Base-by-base conservation (phyloP, 805 yeast species). In the Candida sphagnicola region DNA sequence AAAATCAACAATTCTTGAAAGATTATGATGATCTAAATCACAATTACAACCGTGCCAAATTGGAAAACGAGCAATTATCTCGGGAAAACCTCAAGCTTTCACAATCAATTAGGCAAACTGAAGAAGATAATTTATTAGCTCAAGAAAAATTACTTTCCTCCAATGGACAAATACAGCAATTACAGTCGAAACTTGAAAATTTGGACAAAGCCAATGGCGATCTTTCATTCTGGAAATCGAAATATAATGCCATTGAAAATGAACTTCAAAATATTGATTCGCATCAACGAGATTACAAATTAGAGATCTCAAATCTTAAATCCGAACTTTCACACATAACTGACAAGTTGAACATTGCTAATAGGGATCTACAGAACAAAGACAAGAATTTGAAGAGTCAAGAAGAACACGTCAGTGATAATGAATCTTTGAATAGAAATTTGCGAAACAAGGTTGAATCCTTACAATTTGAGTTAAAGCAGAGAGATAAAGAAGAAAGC, bases 401-500 rank as follows among this genome's bases (percentile, higher is more conserved):
- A 6, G 16, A 11, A 10, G 17, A 15, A 12, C 35, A 30, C 21
- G n/a, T 40, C 8, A 8, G 12, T 19, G 31, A 25, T 14, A 16
- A 28, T 32, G 38, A 32, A 24, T 8, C 24, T 4, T 18, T 18
- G n/a, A 23, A 19, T n/a, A 12, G 17, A 28, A 5, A 12, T 4
- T 33, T 30, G n/a, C 6, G 35, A 30, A 18, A 17, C 8, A 29
- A 39, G 19, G 8, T 35, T 8, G 28, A 17, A 12, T 29, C 21
- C 8, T 24, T 35, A 13, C 8, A 31, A 15, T 13, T 3, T 12
- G 23, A 12, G 8, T 16, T 34, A 8, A 4, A 12, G 13, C 25
- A 28, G 24, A 34, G 24, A 14, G 35, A 40, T 16, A 43, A 41
- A 8, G 57, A 55, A 28, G 53, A 51, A 39, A 39, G 28, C 32